A percentile compares a stretch with the other conserved stretches of the same genome.
phyloP scores from a whole-genome alignment of 2,329 filamentous ascomycete genomes.

The Aspergillus flavus region DNA sequence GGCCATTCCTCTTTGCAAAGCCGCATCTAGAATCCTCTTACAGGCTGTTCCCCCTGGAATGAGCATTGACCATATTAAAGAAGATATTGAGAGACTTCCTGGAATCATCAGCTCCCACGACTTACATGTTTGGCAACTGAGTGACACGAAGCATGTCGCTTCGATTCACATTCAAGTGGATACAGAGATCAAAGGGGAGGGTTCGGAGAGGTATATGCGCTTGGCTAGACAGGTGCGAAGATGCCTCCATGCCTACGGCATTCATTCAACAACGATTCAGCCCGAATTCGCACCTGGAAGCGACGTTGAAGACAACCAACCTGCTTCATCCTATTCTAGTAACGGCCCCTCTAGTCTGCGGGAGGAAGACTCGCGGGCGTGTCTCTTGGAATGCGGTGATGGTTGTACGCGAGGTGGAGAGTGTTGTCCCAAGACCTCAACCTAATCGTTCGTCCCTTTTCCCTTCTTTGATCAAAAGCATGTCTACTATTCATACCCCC shows the following conservation, averaged over 20 bases:
- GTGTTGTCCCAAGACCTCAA: constrained; percentile 43
- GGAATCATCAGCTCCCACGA: constrained; percentile 92
- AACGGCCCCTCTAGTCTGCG: constrained; percentile 33
- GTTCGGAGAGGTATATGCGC: constrained; percentile 81
- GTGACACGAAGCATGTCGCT: constrained; percentile 90
- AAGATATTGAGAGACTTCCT: constrained; percentile 82
- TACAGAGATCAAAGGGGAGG: constrained; percentile 83
- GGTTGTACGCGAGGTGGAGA: constrained; percentile 45
- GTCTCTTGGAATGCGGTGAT: constrained; percentile 52
- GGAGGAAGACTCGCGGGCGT: constrained; percentile 42
- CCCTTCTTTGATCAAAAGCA: constrained; percentile 7
- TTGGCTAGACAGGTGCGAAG: constrained; percentile 79
- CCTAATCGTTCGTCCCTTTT: constrained; percentile 13
- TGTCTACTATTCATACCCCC: constrained; percentile 13
- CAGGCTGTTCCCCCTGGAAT: constrained; percentile 92
- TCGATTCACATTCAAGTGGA: constrained; percentile 91
- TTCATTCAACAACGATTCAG: constrained; percentile 96
- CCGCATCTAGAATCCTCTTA: constrained; percentile 74
- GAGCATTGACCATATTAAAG: constrained; percentile 83
- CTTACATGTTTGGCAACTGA: constrained; percentile 96
- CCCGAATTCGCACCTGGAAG: constrained; percentile 68
- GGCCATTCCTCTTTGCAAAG: constrained; percentile 55
- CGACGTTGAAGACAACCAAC: constrained; percentile 35
- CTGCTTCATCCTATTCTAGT: constrained; percentile 24
- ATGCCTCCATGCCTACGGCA: constrained; percentile 92